These are phyloP conservation scores for Coleophoma cylindrospora DNA, from an alignment of 2,329 filamentous ascomycete genomes.

Conservation along the genomic window DNA sequence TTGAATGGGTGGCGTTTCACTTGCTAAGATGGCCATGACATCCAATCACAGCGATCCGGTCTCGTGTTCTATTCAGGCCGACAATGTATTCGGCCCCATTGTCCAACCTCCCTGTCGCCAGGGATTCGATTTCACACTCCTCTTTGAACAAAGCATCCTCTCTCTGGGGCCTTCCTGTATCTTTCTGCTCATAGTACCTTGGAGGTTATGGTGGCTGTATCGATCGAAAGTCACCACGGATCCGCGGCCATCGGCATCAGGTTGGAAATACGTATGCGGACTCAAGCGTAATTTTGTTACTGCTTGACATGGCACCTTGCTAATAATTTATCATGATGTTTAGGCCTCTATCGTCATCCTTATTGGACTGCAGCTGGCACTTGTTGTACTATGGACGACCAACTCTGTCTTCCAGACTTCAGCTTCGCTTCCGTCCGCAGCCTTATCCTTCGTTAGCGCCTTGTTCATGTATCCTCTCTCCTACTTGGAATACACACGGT, in stretches of 20 bases:
- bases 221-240: neutral
- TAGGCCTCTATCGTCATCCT: neutral
- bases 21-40: too few relatives aligned
- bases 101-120: neutral
- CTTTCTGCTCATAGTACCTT: neutral
- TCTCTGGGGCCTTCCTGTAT: conserved; percentile 4
- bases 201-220: neutral
- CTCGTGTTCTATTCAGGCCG: neutral
- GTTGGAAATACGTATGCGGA: neutral
- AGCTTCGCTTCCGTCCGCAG: neutral
- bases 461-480: neutral
- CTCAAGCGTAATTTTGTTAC: too few relatives aligned
- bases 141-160: conserved; percentile 5
- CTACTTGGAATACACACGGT: conserved; percentile 1
- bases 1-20: too few relatives aligned
- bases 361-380: neutral
- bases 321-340: neutral
- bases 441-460: neutral
- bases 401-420: neutral
- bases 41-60: neutral
- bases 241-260: neutral
- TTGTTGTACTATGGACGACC: neutral
- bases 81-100: conserved; percentile 4
- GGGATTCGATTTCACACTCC: conserved; percentile 9
- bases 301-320: neutral